Evolutionary conservation across 345 rosid species (phyloP).

Genomic region (Boechera stricta): DNA sequence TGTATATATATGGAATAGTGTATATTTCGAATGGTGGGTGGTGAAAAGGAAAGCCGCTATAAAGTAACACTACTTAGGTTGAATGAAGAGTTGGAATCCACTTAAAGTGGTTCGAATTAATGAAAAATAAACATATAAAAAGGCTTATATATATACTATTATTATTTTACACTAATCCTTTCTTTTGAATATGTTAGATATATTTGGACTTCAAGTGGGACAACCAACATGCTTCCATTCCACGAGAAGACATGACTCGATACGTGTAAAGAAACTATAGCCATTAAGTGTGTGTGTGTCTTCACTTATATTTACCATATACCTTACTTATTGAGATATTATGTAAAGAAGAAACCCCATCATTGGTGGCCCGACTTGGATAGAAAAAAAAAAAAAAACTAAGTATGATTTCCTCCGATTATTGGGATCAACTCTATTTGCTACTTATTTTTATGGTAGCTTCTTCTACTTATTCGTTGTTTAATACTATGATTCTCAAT

Average conservation of each 20-base stretch:
- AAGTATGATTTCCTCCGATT: constrained; percentile 49
- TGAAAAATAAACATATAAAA: constrained; percentile 32
- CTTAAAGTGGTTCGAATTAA: constrained; percentile 56
- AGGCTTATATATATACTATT: constrained; percentile 9
- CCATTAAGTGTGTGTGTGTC: constrained; percentile 51
- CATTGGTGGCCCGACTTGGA: constrained; percentile 57
- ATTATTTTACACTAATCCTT: constrained; percentile 26
- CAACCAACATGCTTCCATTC: constrained; percentile 64
- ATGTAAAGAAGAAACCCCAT: constrained; percentile 49
- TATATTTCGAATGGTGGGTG: constrained; percentile 75
- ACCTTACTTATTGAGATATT: constrained; percentile 16
- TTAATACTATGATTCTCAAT: background rate
- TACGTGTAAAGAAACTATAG: constrained; percentile 69
- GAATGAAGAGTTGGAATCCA: constrained; percentile 97
- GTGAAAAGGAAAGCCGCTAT: constrained; percentile 87
- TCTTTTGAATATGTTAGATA: constrained; percentile 38
- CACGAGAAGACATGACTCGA: constrained; percentile 50
- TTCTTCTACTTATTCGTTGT: constrained; percentile 18
- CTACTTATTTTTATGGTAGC: constrained; percentile 30
- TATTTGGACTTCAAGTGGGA: constrained; percentile 58
- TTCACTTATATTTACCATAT: constrained; percentile 31
- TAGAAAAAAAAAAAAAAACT: constrained; percentile 22
- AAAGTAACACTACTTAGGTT: constrained; percentile 58
- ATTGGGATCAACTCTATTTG: constrained; percentile 54
- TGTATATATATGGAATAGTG: constrained; percentile 26